These are phyloP conservation scores for Russula lepida DNA, from an alignment of 768 basidiomycete genomes.

Conservation along the genomic window DNA sequence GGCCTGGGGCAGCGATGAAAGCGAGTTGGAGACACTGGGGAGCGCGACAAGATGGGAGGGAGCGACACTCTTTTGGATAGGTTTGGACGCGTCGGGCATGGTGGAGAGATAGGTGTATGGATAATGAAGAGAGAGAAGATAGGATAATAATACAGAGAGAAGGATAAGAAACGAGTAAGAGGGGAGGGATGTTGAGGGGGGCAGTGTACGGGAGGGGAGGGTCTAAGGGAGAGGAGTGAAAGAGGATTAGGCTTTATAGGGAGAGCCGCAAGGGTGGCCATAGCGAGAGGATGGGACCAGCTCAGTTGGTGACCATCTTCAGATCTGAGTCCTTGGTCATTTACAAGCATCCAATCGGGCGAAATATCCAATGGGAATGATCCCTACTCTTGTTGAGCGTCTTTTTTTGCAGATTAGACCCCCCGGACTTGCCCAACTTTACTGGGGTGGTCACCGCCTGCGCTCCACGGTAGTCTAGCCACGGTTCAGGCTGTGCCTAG, in stretches of 20 bases:
- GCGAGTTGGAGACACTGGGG: conserved; percentile 61
- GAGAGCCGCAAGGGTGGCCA: conserved; percentile 7
- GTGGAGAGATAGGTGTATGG: conserved; percentile 20
- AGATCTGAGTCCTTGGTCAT: conserved; percentile 7
- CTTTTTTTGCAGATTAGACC: background rate
- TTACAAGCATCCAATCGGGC: conserved; percentile 14
- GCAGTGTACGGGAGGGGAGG: conserved; percentile 15
- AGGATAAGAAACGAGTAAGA: conserved; percentile 4
- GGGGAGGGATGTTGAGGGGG: conserved; percentile 4
- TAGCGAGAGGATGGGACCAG: conserved; percentile 10
- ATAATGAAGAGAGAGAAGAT: background rate
- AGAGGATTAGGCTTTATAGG: conserved; percentile 26
- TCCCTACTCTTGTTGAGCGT: background rate
- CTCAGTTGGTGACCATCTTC: conserved; percentile 16
- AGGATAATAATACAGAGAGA: conserved; percentile 10
- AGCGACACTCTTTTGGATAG: conserved; percentile 22
- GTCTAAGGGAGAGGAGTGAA: conserved; percentile 21
- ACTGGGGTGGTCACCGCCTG: background rate
- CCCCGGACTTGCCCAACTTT: background rate
- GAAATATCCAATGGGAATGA: conserved; percentile 15
- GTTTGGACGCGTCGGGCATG: conserved; percentile 35
- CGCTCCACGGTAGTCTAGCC: conserved; percentile 10
- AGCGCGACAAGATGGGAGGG: conserved; percentile 57
- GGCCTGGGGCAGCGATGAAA: conserved; percentile 63
- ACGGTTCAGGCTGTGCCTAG: background rate